Conservation (phyloP, 2,329 filamentous ascomycete species). For the Hypoxylon sp. region DNA sequence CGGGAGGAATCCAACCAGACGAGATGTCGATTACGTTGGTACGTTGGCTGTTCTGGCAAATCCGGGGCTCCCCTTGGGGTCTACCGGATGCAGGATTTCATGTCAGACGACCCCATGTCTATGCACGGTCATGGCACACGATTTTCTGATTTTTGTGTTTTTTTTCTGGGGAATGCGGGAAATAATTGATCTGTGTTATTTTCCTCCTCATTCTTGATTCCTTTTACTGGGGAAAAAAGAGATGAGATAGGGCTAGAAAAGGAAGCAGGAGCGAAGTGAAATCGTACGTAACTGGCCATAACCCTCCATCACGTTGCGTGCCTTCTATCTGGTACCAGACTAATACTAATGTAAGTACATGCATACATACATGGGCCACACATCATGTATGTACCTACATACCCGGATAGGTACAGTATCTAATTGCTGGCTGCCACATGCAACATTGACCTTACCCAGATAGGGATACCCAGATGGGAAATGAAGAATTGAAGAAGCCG, state of each 20-base stretch:
- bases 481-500: no score
- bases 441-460: slow-evolving; percentile 5
- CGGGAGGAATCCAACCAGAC: slow-evolving; percentile 32
- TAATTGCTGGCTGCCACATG: no score
- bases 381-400: no score
- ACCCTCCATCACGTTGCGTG: no score
- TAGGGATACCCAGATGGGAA: no score
- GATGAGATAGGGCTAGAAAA: background rate
- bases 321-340: no score
- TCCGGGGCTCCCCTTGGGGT: slow-evolving; percentile 35
- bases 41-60: slow-evolving; percentile 23
- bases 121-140: slow-evolving; percentile 32
- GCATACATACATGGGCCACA: background rate
- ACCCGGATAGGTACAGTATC: background rate
- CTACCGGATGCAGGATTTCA: slow-evolving; percentile 35
- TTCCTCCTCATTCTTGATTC: background rate
- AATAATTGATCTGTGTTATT: slow-evolving; percentile 28
- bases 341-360: no score
- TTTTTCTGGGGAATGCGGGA: slow-evolving; percentile 36
- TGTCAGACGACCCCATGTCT: slow-evolving; percentile 36
- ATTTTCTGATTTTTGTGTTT: slow-evolving; percentile 12
- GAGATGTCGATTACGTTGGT: slow-evolving; percentile 18
- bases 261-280: no score
- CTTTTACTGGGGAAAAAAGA: slow-evolving; percentile 10
- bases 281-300: no score